A percentile compares a stretch with the other conserved stretches of the same genome.
Conservation (phyloP, 768 basidiomycete species). For the Holtermanniella nyarrowii region DNA sequence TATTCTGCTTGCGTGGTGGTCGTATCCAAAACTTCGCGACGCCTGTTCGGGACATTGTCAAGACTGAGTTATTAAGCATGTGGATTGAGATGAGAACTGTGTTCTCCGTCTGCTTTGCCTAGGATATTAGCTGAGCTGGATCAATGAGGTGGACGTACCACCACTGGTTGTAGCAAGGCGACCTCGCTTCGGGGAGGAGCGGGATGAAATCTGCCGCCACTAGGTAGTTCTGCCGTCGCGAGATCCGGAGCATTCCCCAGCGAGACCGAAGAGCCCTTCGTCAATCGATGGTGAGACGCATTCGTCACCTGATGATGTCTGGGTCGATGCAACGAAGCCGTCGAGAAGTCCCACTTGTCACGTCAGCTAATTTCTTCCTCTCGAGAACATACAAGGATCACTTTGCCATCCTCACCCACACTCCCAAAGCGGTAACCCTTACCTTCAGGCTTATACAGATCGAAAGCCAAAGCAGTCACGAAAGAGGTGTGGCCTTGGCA, state of each 20-base stretch:
- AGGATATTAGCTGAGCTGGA: not conserved
- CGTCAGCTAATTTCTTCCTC: not conserved
- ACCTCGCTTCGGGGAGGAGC: slow-evolving; percentile 86
- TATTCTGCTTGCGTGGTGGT: slow-evolving; percentile 18
- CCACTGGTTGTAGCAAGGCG: slow-evolving; percentile 77
- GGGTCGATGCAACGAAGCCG: slow-evolving; percentile 78
- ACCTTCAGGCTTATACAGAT: slow-evolving; percentile 65
- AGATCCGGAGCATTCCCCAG: slow-evolving; percentile 50
- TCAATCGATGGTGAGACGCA: slow-evolving; percentile 54
- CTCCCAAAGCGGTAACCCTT: slow-evolving; percentile 89
- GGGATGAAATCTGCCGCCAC: slow-evolving; percentile 53
- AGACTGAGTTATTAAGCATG: slow-evolving; percentile 65
- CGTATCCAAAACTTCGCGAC: slow-evolving; percentile 65
- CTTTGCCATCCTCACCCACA: slow-evolving; percentile 91
- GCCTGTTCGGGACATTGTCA: slow-evolving; percentile 69
- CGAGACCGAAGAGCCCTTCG: slow-evolving; percentile 69
- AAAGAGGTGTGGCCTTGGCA: slow-evolving; percentile 97
- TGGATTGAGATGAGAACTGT: slow-evolving; percentile 65
- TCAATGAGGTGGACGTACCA: slow-evolving; percentile 48
- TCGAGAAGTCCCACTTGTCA: slow-evolving; percentile 83
- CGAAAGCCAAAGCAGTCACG: slow-evolving; percentile 79
- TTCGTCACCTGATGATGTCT: slow-evolving; percentile 48
- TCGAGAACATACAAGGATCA: slow-evolving; percentile 59
- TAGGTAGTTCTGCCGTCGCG: slow-evolving; percentile 48
- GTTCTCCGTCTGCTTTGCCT: slow-evolving; percentile 73